phyloP scores from a whole-genome alignment of 2,329 filamentous ascomycete genomes.

The Rutstroemia sp. region DNA sequence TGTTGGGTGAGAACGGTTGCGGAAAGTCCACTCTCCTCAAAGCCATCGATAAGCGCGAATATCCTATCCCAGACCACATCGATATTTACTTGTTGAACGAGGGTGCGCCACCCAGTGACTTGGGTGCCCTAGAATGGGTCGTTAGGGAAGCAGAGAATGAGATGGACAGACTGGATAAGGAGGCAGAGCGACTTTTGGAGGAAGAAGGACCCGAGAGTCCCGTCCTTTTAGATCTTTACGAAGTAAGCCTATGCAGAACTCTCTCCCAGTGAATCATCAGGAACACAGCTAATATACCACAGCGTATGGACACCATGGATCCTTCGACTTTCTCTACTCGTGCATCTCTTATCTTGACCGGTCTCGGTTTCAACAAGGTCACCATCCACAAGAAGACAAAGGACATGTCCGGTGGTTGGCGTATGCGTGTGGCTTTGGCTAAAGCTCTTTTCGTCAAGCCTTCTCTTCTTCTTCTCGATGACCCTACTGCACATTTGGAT shows the following conservation, averaged over 20 bases:
- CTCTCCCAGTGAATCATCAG: background rate
- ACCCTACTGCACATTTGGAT: conserved; percentile 98
- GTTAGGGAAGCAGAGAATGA: conserved; percentile 90
- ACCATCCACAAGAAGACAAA: conserved; percentile 99
- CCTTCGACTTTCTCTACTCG: conserved; percentile 94
- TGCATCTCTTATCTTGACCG: conserved; percentile 91
- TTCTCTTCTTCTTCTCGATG: conserved; percentile 88
- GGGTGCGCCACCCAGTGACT: conserved; percentile 80
- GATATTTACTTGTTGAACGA: conserved; percentile 99
- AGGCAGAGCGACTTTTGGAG: conserved; percentile 87
- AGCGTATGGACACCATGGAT: conserved; percentile 99
- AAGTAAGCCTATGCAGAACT: conserved; percentile 50
- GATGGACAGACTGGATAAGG: conserved; percentile 79
- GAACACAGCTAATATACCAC: conserved; percentile 17
- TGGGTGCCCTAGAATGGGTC: conserved; percentile 95
- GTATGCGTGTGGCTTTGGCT: conserved; percentile 96
- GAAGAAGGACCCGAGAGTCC: conserved; percentile 87
- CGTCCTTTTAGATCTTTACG: conserved; percentile 87
- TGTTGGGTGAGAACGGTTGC: conserved; percentile 95
- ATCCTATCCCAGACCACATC: conserved; percentile 89
- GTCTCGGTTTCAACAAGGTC: conserved; percentile 97
- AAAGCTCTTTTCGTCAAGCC: conserved; percentile 99
- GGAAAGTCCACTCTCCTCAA: conserved; percentile 98
- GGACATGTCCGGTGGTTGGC: conserved; percentile 99
- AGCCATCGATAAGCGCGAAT: conserved; percentile 88